Evolutionary conservation across 306 rosid species (phyloP).

Genomic region (Dryas drummondii): DNA sequence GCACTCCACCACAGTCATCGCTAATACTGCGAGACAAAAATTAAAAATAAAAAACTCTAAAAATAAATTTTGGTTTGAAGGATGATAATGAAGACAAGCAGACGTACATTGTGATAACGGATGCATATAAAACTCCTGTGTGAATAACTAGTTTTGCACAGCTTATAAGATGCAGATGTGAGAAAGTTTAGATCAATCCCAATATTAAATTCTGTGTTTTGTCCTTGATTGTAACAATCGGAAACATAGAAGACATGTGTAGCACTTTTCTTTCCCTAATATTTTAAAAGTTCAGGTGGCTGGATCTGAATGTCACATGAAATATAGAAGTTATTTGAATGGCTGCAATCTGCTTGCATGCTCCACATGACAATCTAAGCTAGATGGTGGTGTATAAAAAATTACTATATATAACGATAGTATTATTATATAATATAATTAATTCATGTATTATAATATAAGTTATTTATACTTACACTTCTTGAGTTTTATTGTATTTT

Average conservation of each 20-base stretch:
- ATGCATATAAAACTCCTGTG: neutral
- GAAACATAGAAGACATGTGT: neutral
- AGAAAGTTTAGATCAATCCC: too few species aligned
- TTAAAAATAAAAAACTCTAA: neutral
- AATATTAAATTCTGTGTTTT: neutral
- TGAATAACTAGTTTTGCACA: neutral
- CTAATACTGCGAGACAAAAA: too few species aligned
- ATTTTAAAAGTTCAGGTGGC: neutral
- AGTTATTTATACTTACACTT: too few species aligned
- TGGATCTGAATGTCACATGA: conserved; percentile 7
- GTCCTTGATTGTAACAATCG: neutral
- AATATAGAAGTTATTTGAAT: neutral
- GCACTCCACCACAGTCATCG: too few species aligned
- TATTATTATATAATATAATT: too few species aligned
- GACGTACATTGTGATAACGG: neutral
- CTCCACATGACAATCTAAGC: too few species aligned
- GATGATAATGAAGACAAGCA: neutral
- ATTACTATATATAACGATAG: too few species aligned
- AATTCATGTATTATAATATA: too few species aligned
- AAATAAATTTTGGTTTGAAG: neutral
- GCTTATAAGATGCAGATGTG: too few species aligned
- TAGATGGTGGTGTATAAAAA: too few species aligned
- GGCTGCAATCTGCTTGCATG: too few species aligned
- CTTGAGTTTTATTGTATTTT: too few species aligned
- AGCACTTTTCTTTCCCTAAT: neutral